These are phyloP conservation scores for Agapanthus africanus DNA, from an alignment of 106 monocot species.

Conservation along the genomic window DNA sequence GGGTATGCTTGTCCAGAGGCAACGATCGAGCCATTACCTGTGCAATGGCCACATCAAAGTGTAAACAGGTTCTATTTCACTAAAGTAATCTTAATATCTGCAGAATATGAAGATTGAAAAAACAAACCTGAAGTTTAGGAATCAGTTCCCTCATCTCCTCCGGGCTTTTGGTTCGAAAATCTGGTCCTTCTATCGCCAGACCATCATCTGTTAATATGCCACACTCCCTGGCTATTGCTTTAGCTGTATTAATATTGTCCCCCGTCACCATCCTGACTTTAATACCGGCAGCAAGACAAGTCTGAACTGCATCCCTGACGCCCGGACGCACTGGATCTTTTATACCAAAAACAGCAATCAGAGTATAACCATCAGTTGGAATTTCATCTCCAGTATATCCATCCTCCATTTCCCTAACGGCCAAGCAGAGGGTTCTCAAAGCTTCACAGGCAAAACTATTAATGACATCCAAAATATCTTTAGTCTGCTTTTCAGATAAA, in stretches of 20 bases:
- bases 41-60: neutral
- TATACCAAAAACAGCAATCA: conserved; percentile 87
- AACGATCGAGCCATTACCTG: conserved; percentile 90
- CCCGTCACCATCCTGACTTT: conserved; percentile 96
- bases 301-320: conserved; percentile 77
- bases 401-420: conserved; percentile 55
- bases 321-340: conserved; percentile 93
- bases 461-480: conserved; percentile 42
- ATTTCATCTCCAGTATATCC: conserved; percentile 37
- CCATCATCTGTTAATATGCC: conserved; percentile 92
- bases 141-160: conserved; percentile 77
- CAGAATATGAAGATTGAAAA: neutral
- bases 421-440: conserved; percentile 82
- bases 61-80: neutral
- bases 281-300: conserved; percentile 77
- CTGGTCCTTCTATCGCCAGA: conserved; percentile 75
- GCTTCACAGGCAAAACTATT: conserved; percentile 73
- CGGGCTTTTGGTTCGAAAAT: conserved; percentile 59
- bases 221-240: conserved; percentile 95
- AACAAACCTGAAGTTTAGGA: conserved; percentile 65
- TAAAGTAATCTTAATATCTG: neutral
- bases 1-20: too few relatives aligned
- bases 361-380: conserved; percentile 64
- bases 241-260: conserved; percentile 93
- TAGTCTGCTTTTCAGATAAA: conserved; percentile 44